These are phyloP conservation scores for Chaetomium cochliodes DNA, from an alignment of 495 filamentous ascomycete genomes.

Conservation along the genomic window DNA sequence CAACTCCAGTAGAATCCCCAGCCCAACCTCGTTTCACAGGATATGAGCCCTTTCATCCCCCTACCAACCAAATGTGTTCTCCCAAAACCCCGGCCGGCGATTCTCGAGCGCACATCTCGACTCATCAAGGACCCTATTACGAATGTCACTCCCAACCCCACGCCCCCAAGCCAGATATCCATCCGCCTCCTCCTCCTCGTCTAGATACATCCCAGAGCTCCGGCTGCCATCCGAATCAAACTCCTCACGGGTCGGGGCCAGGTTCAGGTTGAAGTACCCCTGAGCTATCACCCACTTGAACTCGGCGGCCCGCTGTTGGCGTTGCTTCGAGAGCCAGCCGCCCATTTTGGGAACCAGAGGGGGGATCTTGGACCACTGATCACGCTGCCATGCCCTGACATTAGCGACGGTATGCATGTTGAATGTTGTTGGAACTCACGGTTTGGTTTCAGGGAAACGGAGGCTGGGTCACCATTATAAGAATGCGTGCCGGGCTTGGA, in stretches of 20 bases:
- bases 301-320: not conserved
- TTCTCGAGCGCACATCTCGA: not conserved
- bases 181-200: not conserved
- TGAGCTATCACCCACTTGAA: not conserved
- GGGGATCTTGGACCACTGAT: not conserved
- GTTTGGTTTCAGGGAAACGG: too few species aligned
- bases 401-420: not conserved
- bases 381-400: not conserved
- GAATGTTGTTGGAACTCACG: not conserved
- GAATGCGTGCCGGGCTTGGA: not conserved
- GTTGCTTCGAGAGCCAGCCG: not conserved
- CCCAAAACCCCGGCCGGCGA: not conserved
- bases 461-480: too few species aligned
- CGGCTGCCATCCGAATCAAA: not conserved
- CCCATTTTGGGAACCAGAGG: constrained; percentile 2
- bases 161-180: not conserved
- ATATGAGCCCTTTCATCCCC: not conserved
- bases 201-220: not conserved
- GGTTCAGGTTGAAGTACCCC: constrained; percentile 1
- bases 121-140: not conserved
- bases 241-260: constrained; percentile 1
- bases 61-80: not conserved
- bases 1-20: not conserved
- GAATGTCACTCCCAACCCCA: not conserved
- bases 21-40: not conserved